These are phyloP conservation scores for Moesziomyces parantarcticus DNA, from an alignment of 1,284 basidiomycete genomes.

Conservation along the genomic window DNA sequence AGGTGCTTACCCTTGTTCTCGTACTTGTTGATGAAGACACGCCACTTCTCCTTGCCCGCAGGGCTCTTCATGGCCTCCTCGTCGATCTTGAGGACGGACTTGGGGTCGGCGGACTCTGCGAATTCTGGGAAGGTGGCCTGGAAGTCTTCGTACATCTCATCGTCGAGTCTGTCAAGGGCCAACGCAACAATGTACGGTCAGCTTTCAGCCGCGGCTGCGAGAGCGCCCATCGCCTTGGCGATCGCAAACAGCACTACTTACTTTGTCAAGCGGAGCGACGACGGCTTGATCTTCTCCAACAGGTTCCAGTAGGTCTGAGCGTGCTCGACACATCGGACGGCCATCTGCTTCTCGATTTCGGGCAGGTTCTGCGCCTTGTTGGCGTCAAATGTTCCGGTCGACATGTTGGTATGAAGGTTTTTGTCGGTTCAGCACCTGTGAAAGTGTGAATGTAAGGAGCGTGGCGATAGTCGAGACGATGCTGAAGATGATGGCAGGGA, in stretches of 20 bases:
- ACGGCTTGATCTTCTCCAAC: slow-evolving; percentile 82
- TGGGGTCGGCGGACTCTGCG: slow-evolving; percentile 74
- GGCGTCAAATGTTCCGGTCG: slow-evolving; percentile 60
- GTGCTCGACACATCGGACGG: slow-evolving; percentile 86
- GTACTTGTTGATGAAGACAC: slow-evolving; percentile 86
- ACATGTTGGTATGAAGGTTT: slow-evolving; percentile 34
- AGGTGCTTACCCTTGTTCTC: slow-evolving; percentile 69
- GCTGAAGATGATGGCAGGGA: background rate
- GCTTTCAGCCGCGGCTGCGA: background rate
- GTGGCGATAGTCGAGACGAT: slow-evolving; percentile 1
- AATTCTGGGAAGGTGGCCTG: slow-evolving; percentile 86
- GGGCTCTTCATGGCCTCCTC: slow-evolving; percentile 95
- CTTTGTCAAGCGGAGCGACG: slow-evolving; percentile 83
- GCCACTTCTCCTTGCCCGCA: slow-evolving; percentile 91
- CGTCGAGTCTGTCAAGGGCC: slow-evolving; percentile 72
- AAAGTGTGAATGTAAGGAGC: background rate
- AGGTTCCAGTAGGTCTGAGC: slow-evolving; percentile 95
- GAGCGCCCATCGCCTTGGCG: background rate
- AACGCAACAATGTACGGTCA: background rate
- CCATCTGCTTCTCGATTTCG: slow-evolving; percentile 96
- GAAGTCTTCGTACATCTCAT: slow-evolving; percentile 87
- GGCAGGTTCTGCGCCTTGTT: slow-evolving; percentile 79
- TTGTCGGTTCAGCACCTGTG: background rate
- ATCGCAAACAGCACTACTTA: slow-evolving; percentile 64
- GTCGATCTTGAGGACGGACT: slow-evolving; percentile 78